phyloP scores from a whole-genome alignment of 2,329 filamentous ascomycete genomes.

The Nigrospora osmanthi region DNA sequence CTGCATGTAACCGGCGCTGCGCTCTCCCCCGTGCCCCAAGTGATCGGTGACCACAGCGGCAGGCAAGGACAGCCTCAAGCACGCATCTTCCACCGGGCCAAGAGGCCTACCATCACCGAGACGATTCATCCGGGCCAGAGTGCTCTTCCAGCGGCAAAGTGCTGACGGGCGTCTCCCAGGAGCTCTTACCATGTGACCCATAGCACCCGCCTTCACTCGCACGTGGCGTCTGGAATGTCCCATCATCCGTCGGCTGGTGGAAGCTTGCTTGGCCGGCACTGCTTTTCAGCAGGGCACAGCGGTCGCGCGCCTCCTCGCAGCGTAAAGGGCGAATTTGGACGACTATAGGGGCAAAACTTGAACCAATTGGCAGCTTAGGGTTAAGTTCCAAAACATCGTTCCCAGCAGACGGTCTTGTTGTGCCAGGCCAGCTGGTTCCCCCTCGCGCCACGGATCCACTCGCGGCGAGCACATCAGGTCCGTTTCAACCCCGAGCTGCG shows the following conservation, averaged over 20 bases:
- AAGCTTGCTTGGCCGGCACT: constrained; percentile 25
- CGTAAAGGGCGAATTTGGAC: constrained; percentile 63
- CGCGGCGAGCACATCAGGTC: constrained; percentile 41
- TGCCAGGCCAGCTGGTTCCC: constrained; percentile 34
- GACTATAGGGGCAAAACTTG: constrained; percentile 67
- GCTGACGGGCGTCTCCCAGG: constrained; percentile 72
- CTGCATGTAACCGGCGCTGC: constrained; percentile 39
- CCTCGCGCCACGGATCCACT: constrained; percentile 31
- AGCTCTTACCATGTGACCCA: constrained; percentile 73
- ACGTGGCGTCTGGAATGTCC: constrained; percentile 49
- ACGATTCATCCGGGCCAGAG: constrained; percentile 36
- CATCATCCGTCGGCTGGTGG: constrained; percentile 38
- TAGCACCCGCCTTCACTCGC: constrained; percentile 56
- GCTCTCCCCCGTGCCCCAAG: constrained; percentile 30
- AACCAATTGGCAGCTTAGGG: constrained; percentile 79
- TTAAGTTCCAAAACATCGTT: constrained; percentile 82
- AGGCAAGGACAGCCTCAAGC: constrained; percentile 14
- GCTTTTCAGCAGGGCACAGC: constrained; percentile 43
- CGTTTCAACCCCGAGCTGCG: constrained; percentile 55
- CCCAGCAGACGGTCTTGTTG: constrained; percentile 28
- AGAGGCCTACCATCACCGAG: constrained; percentile 14
- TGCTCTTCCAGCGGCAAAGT: constrained; percentile 54
- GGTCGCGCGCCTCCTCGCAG: constrained; percentile 22
- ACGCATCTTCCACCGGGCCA: constrained; percentile 19
- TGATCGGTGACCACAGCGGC: neutral